A percentile compares a stretch with the other conserved stretches of the same genome.
phyloP scores from a whole-genome alignment of 192 early-diverging fungal genomes.

The Funneliformis mosseae region DNA sequence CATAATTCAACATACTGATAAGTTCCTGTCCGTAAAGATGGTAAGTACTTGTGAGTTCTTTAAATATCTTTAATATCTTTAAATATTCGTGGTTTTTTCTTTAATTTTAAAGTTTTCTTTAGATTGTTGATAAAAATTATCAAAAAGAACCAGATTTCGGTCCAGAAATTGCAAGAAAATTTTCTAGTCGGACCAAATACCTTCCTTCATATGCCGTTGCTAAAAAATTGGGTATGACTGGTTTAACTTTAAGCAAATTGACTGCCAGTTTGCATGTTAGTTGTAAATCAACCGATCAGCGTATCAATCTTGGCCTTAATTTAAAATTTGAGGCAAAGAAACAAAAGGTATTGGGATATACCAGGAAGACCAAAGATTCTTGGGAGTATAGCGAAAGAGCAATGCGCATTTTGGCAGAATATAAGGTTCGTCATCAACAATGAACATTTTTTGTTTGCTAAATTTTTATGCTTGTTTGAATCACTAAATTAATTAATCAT shows the following conservation, averaged over 20 bases:
- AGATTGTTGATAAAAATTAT: slow-evolving; percentile 13
- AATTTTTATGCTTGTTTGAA: too few species aligned
- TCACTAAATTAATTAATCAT: background rate
- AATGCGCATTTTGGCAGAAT: slow-evolving; percentile 70
- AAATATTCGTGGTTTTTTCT: background rate
- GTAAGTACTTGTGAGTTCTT: slow-evolving; percentile 30
- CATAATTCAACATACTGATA: slow-evolving; percentile 61
- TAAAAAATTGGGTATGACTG: slow-evolving; percentile 63
- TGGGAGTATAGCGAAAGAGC: slow-evolving; percentile 91
- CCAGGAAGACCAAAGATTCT: slow-evolving; percentile 67
- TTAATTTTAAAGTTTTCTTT: background rate
- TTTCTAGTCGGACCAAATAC: slow-evolving; percentile 36
- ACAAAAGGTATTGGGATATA: slow-evolving; percentile 88
- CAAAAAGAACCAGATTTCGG: slow-evolving; percentile 52
- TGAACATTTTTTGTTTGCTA: too few species aligned
- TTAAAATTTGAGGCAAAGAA: slow-evolving; percentile 89
- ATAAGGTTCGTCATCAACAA: slow-evolving; percentile 56
- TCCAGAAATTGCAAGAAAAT: slow-evolving; percentile 44
- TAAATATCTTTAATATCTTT: background rate
- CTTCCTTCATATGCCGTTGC: slow-evolving; percentile 65
- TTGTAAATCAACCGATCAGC: slow-evolving; percentile 55
- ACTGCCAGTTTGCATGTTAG: slow-evolving; percentile 81
- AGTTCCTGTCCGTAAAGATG: slow-evolving; percentile 46
- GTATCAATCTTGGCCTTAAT: slow-evolving; percentile 80
- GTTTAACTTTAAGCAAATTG: slow-evolving; percentile 78